Percentiles rank a stretch among this genome's conserved stretches.
Conservation (phyloP, 106 monocot genomes). For the Iris macrosiphon region DNA sequence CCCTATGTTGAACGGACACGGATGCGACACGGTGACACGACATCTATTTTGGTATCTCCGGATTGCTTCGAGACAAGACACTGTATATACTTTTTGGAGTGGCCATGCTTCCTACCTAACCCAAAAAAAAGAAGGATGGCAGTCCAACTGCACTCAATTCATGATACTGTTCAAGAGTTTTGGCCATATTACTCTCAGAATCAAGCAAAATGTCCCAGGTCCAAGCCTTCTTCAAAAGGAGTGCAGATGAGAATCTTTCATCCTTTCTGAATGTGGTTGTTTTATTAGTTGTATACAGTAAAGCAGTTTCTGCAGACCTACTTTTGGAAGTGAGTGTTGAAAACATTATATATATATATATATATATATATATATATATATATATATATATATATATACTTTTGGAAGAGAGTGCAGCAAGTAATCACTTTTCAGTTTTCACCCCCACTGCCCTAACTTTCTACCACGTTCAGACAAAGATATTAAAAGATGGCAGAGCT, state of each 20-base stretch:
- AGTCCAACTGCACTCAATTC: too few species aligned
- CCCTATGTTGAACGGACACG: too few species aligned
- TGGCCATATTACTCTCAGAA: not conserved
- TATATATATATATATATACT: too few species aligned
- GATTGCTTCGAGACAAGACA: too few species aligned
- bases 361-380: too few species aligned
- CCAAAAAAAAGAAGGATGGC: too few species aligned
- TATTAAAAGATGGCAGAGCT: slow-evolving; percentile 13
- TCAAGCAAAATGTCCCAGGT: slow-evolving; percentile 1
- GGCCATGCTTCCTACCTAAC: too few species aligned
- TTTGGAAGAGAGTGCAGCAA: not conserved
- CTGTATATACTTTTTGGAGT: too few species aligned
- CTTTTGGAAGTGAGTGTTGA: slow-evolving; percentile 1
- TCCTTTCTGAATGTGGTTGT: not conserved
- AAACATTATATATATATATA: too few species aligned
- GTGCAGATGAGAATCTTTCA: slow-evolving; percentile 13
- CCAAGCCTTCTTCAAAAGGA: not conserved
- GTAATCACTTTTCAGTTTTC: not conserved
- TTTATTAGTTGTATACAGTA: slow-evolving; percentile 4
- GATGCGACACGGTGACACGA: too few species aligned
- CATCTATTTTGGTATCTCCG: too few species aligned
- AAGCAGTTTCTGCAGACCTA: slow-evolving; percentile 1
- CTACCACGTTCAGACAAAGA: slow-evolving; percentile 23
- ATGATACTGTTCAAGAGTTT: too few species aligned
- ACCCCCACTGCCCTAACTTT: slow-evolving; percentile 8